phyloP scores from a whole-genome alignment of 805 yeast species.

The Alloascoidea africana region DNA sequence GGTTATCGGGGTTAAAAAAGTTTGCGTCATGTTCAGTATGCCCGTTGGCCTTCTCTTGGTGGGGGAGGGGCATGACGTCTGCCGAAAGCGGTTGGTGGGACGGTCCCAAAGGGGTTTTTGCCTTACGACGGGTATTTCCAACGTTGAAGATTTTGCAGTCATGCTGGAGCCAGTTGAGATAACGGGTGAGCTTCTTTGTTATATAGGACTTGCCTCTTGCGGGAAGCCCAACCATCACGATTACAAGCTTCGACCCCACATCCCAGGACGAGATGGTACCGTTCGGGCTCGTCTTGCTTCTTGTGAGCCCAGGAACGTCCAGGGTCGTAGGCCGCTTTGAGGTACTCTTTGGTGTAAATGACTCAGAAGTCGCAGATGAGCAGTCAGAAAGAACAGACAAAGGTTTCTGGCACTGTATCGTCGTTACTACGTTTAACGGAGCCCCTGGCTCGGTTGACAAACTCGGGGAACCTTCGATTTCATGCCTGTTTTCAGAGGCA shows the following conservation, averaged over 20 bases:
- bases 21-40: slow-evolving; percentile 49
- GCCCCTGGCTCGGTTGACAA: too few relatives aligned
- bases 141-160: slow-evolving; percentile 87
- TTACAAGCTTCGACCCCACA: slow-evolving; percentile 71
- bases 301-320: slow-evolving; percentile 86
- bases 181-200: slow-evolving; percentile 80
- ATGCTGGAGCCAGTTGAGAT: slow-evolving; percentile 88
- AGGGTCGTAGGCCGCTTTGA: slow-evolving; percentile 73
- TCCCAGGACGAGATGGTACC: slow-evolving; percentile 27
- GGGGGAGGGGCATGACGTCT: slow-evolving; percentile 7
- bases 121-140: slow-evolving; percentile 83
- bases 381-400: too few relatives aligned
- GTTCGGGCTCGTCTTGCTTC: slow-evolving; percentile 63
- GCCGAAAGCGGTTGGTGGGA: slow-evolving; percentile 49
- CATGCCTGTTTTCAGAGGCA: too few relatives aligned
- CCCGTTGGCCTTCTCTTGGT: not conserved
- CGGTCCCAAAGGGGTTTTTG: slow-evolving; percentile 47
- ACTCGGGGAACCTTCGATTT: too few relatives aligned
- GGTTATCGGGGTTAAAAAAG: slow-evolving; percentile 74
- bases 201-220: slow-evolving; percentile 92
- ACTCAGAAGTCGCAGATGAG: too few relatives aligned
- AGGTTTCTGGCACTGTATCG: too few relatives aligned
- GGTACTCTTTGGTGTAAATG: too few relatives aligned
- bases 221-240: slow-evolving; percentile 94
- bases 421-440: too few relatives aligned